Percentiles rank a stretch among this genome's conserved stretches.
phyloP scores from a whole-genome alignment of 371 early-diverging fungal genomes.

The Mucor saturninus region DNA sequence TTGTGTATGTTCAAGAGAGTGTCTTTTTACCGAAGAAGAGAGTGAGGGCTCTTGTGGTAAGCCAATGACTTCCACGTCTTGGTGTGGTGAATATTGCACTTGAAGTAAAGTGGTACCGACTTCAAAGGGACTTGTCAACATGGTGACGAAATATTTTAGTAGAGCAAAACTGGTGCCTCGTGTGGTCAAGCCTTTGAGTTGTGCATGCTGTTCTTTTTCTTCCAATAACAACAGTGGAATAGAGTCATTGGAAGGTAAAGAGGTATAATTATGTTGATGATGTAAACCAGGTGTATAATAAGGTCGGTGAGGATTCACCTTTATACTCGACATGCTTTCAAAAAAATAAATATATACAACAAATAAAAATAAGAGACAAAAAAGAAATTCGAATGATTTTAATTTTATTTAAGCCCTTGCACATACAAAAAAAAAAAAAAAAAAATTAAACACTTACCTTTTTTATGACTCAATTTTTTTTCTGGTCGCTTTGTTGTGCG shows the following conservation, averaged over 20 bases:
- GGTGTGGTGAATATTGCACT: conserved; percentile 77
- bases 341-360: neutral
- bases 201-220: conserved; percentile 18
- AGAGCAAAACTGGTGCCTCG: conserved; percentile 66
- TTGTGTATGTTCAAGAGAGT: too few species aligned
- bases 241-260: conserved; percentile 43
- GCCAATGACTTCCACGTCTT: conserved; percentile 47
- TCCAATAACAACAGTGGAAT: conserved; percentile 26
- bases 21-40: conserved; percentile 6
- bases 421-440: neutral
- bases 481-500: neutral
- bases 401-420: conserved; percentile 10
- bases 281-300: conserved; percentile 55
- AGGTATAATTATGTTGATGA: conserved; percentile 50
- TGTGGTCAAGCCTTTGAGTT: conserved; percentile 44
- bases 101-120: conserved; percentile 79
- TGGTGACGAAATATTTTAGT: conserved; percentile 67
- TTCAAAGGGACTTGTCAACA: conserved; percentile 75
- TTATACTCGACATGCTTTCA: conserved; percentile 24
- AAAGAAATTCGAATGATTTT: neutral
- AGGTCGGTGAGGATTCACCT: conserved; percentile 46
- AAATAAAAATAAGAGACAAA: conserved; percentile 1
- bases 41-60: neutral
- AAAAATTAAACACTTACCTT: conserved; percentile 9
- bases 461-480: conserved; percentile 10